These are phyloP conservation scores for Lecanicillium sp. DNA, from an alignment of 2,329 filamentous ascomycete species.

Conservation along the genomic window DNA sequence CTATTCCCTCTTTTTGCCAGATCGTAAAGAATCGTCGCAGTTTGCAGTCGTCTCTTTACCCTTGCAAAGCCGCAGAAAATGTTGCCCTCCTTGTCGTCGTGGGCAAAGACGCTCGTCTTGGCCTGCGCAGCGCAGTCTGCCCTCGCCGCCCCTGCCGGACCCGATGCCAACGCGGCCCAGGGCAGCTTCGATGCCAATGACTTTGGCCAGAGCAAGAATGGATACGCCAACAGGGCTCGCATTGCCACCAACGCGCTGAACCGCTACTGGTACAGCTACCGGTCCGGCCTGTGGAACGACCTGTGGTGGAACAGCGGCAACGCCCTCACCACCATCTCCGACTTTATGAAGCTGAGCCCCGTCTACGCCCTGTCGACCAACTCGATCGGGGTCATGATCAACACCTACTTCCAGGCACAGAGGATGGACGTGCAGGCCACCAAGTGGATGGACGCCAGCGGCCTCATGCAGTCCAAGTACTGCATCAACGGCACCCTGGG, in stretches of 20 bases:
- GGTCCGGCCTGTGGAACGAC: constrained; percentile 55
- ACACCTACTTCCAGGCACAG: constrained; percentile 39
- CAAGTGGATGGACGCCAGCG: constrained; percentile 28
- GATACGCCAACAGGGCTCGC: too few species aligned
- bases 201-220: neutral
- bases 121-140: neutral
- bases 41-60: neutral
- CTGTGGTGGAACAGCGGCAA: constrained; percentile 72
- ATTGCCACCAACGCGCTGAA: constrained; percentile 24
- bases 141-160: neutral
- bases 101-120: neutral
- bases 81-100: neutral
- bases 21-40: neutral
- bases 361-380: constrained; percentile 27
- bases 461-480: constrained; percentile 31
- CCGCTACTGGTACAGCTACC: constrained; percentile 48
- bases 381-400: constrained; percentile 31
- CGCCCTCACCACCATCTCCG: constrained; percentile 52
- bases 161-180: neutral
- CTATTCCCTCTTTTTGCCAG: neutral
- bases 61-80: neutral
- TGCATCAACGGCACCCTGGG: constrained; percentile 16
- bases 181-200: too few species aligned
- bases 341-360: constrained; percentile 35
- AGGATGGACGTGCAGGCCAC: constrained; percentile 24